Evolutionary conservation across 768 basidiomycete genomes (phyloP).

Genomic region (Pseudohyphozyma bogoriensis): DNA sequence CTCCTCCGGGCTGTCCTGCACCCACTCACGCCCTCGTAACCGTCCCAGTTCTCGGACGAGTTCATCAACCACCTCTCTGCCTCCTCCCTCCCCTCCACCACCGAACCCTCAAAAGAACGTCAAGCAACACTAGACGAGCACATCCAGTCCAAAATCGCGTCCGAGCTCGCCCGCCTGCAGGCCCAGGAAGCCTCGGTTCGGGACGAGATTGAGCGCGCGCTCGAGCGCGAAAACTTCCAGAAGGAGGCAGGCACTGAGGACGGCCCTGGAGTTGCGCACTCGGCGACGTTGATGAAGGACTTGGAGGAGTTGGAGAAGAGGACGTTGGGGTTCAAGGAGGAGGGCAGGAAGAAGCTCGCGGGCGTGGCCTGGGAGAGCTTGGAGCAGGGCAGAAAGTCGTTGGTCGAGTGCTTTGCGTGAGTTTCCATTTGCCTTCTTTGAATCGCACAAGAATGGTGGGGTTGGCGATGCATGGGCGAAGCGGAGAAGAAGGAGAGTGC

Average conservation of each 20-base stretch:
- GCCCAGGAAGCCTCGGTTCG: constrained; percentile 60
- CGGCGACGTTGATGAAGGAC: constrained; percentile 58
- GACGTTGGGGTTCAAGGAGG: constrained; percentile 51
- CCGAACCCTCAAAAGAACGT: constrained; percentile 56
- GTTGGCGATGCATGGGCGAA: neutral
- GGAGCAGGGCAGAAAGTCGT: constrained; percentile 49
- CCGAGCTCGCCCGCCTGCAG: constrained; percentile 56
- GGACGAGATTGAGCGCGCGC: constrained; percentile 60
- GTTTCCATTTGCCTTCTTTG: neutral
- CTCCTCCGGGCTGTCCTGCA: neutral
- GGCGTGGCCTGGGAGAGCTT: constrained; percentile 46
- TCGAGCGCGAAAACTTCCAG: constrained; percentile 82
- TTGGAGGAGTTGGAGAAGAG: constrained; percentile 62
- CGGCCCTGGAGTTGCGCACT: constrained; percentile 43
- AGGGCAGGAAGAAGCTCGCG: constrained; percentile 46
- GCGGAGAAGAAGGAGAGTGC: neutral
- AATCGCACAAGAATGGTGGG: neutral
- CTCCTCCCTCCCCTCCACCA: constrained; percentile 43
- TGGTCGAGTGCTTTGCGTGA: constrained; percentile 63
- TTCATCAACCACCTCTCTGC: constrained; percentile 63
- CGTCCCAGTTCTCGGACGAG: constrained; percentile 78
- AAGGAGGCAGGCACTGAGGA: constrained; percentile 49
- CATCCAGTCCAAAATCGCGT: constrained; percentile 60
- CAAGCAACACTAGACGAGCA: constrained; percentile 65
- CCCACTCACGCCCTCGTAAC: neutral